Evolutionary conservation across 2,329 filamentous ascomycete genomes (phyloP).

Genomic region (Scedosporium boydii): DNA sequence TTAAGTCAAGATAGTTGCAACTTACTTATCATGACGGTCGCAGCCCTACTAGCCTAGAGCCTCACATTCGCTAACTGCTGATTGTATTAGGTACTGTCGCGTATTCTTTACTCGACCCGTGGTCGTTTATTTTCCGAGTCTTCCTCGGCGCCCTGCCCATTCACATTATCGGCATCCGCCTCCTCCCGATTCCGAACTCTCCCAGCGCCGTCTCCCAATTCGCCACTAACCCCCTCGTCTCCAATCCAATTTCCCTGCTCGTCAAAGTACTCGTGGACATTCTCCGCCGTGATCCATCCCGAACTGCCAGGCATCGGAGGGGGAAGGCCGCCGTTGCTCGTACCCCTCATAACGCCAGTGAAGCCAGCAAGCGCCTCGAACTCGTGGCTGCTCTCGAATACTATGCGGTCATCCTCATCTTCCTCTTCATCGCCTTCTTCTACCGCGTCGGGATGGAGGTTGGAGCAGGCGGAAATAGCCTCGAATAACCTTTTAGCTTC

Average conservation of each 20-base stretch:
- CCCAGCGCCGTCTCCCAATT: slow-evolving; percentile 56
- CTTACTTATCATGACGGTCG: no score
- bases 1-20: no score
- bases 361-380: slow-evolving; percentile 47
- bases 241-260: slow-evolving; percentile 69
- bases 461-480: slow-evolving; percentile 65
- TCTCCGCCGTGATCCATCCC: slow-evolving; percentile 87
- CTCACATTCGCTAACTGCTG: no score
- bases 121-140: slow-evolving; percentile 37
- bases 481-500: slow-evolving; percentile 45
- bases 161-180: slow-evolving; percentile 38
- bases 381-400: slow-evolving; percentile 43
- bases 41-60: no score
- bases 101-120: slow-evolving; percentile 28
- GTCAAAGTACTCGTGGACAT: slow-evolving; percentile 76
- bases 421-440: slow-evolving; percentile 49
- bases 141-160: slow-evolving; percentile 28
- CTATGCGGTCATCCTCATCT: slow-evolving; percentile 42
- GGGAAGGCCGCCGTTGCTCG: slow-evolving; percentile 42
- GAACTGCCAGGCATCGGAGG: slow-evolving; percentile 63
- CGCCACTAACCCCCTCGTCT: slow-evolving; percentile 28
- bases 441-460: slow-evolving; percentile 64
- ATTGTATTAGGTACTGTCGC: no score
- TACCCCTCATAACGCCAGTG: slow-evolving; percentile 42
- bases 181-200: slow-evolving; percentile 46